These are phyloP conservation scores for Colletotrichum noveboracense DNA, from an alignment of 2,329 filamentous ascomycete genomes.

Conservation along the genomic window DNA sequence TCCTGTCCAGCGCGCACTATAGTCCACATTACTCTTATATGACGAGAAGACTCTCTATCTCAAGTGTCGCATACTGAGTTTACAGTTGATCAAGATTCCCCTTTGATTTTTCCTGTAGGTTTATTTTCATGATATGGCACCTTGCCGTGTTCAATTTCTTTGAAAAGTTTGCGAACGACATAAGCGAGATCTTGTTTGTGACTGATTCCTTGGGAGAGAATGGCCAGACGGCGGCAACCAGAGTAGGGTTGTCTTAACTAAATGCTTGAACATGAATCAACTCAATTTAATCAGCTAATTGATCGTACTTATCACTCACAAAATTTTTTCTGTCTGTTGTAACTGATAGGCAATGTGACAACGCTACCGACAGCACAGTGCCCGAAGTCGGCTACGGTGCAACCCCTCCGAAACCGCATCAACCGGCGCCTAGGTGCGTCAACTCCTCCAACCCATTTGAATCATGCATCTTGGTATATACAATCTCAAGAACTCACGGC, in stretches of 20 bases:
- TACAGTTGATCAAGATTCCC: fast-evolving
- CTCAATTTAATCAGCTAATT: neutral
- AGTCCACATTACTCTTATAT: neutral
- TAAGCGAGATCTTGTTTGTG: neutral
- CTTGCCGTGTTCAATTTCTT: neutral
- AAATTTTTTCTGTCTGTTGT: neutral
- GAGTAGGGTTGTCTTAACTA: neutral
- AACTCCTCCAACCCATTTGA: neutral
- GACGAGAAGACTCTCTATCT: neutral
- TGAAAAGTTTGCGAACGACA: neutral
- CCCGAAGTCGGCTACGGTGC: neutral
- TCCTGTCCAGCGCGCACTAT: neutral
- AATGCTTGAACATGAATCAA: neutral
- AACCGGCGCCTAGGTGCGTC: neutral
- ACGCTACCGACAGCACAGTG: neutral
- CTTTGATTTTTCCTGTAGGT: fast-evolving
- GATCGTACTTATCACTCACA: neutral
- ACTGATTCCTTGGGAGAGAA: neutral
- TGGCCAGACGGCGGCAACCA: neutral
- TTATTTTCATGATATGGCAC: fast-evolving
- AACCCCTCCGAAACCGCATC: neutral
- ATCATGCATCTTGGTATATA: neutral
- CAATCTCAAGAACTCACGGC: neutral
- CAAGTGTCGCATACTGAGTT: neutral
- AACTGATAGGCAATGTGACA: neutral